Evolutionary conservation across 805 yeast genomes (phyloP), one percentile per base, ranked within the genome.

Genomic region (Nakazawaea populi): DNA sequence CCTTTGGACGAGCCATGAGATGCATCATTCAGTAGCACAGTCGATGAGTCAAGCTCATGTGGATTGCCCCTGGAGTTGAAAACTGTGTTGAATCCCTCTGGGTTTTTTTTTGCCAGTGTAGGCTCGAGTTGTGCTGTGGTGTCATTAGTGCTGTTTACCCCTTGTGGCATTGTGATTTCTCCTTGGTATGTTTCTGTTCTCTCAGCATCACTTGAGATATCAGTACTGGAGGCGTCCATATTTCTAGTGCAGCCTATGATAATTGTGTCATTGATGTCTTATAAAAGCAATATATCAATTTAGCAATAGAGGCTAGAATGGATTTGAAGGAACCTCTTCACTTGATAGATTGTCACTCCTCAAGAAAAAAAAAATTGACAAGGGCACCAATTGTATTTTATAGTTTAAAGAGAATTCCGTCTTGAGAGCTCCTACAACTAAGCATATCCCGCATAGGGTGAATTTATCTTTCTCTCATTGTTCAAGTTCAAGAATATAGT

Each of bases 1-100:
- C 4, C 28, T 47, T 32, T 70, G 63, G 64, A 74, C 55, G 60
- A 64, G 44, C 63, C 68, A 11, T 32, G 35, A 11, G 35, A 32
- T 9, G 3, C 11, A 8, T 3, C 11, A 9, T 32, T 11, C 35
- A 9, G 6, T 7, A 37, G 14, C n/a, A 11, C 40, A 37, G 18
- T 6, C 1, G n/a, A 37, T 6, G 18, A 37, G 2, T 37, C 40
- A 37, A 37, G 35, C 3, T 37, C 40, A 10, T 6, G n/a, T 37
- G 24, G 3, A 18, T 2, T 18, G 2, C 24, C 24, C 3, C 24
- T 18, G 24, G 24, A 18, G 24, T 18, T 18, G 3, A 18, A 18
- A 2, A 18, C 24, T 18, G 7, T 11, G 40, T 18, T 37, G 40
- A 37, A 37, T 2, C n/a, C 18, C 18, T 37, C 40, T 37, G n/a